Conservation (phyloP, 1,139 yeast genomes). For the Pichia sp. region DNA sequence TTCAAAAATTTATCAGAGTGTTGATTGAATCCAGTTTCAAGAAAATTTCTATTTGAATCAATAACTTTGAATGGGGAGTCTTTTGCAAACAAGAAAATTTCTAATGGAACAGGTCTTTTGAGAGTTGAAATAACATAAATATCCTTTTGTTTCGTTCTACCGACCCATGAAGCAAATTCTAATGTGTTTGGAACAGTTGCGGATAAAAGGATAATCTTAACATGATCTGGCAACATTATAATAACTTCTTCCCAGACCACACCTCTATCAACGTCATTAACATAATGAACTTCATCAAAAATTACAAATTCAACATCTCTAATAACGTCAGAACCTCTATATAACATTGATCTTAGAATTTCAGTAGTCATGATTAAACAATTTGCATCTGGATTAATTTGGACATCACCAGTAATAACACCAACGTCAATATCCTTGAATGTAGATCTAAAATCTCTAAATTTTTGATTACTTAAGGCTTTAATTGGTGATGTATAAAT, state of each 20-base stretch:
- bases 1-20: slow-evolving; percentile 45
- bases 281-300: slow-evolving; percentile 94
- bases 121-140: slow-evolving; percentile 94
- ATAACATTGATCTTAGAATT: slow-evolving; percentile 90
- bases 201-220: slow-evolving; percentile 62
- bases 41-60: slow-evolving; percentile 64
- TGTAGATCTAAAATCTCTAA: slow-evolving; percentile 75
- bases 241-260: slow-evolving; percentile 99
- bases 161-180: slow-evolving; percentile 99
- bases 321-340: slow-evolving; percentile 92
- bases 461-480: slow-evolving; percentile 54
- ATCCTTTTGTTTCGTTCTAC: slow-evolving; percentile 92
- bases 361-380: slow-evolving; percentile 98
- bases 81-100: slow-evolving; percentile 78
- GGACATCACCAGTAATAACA: slow-evolving; percentile 96
- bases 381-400: slow-evolving; percentile 93
- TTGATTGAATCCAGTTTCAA: slow-evolving; percentile 55
- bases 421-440: slow-evolving; percentile 92
- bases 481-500: slow-evolving; percentile 88
- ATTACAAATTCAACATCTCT: slow-evolving; percentile 97
- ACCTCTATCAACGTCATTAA: slow-evolving; percentile 94
- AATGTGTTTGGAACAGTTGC: slow-evolving; percentile 98
- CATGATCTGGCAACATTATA: slow-evolving; percentile 90
- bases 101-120: slow-evolving; percentile 92
- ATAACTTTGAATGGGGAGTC: slow-evolving; percentile 64